These are phyloP conservation scores for Aspergillus floridensis DNA, from an alignment of 2,329 filamentous ascomycete genomes.

Conservation along the genomic window DNA sequence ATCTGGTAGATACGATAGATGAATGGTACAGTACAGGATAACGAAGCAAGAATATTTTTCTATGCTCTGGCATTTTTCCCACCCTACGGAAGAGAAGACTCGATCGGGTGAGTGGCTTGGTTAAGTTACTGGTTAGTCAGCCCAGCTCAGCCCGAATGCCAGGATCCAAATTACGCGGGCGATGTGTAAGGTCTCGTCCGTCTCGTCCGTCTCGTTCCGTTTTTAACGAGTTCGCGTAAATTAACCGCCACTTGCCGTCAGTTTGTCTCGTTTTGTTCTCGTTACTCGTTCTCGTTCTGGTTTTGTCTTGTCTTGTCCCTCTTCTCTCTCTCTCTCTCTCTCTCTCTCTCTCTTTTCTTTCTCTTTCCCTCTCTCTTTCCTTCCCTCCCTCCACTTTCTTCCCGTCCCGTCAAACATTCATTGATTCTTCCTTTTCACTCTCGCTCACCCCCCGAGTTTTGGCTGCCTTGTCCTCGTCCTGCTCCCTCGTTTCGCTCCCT, in stretches of 20 bases:
- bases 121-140: neutral
- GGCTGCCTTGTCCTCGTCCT: conserved; percentile 12
- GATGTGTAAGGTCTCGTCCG: conserved; percentile 17
- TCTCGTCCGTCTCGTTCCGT: conserved; percentile 13
- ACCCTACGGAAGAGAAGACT: too few species aligned
- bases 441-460: conserved; percentile 18
- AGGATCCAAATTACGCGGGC: conserved; percentile 23
- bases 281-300: conserved; percentile 3
- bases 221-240: conserved; percentile 25
- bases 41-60: neutral
- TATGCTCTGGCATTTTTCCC: neutral
- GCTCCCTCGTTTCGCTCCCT: conserved; percentile 14
- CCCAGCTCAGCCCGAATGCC: neutral
- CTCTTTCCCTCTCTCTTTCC: conserved; percentile 3
- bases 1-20: neutral
- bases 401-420: conserved; percentile 12
- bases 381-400: conserved; percentile 9
- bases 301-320: conserved; percentile 23
- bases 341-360: conserved; percentile 8
- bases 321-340: conserved; percentile 8
- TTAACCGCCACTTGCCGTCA: conserved; percentile 22
- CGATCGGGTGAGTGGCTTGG: too few species aligned
- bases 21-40: neutral
- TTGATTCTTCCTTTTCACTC: conserved; percentile 16
- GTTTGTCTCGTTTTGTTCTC: conserved; percentile 21